Evolutionary conservation across 1,284 basidiomycete genomes (phyloP), one percentile per base, ranked within the genome.

Genomic region (Apiotrichum gamsii): DNA sequence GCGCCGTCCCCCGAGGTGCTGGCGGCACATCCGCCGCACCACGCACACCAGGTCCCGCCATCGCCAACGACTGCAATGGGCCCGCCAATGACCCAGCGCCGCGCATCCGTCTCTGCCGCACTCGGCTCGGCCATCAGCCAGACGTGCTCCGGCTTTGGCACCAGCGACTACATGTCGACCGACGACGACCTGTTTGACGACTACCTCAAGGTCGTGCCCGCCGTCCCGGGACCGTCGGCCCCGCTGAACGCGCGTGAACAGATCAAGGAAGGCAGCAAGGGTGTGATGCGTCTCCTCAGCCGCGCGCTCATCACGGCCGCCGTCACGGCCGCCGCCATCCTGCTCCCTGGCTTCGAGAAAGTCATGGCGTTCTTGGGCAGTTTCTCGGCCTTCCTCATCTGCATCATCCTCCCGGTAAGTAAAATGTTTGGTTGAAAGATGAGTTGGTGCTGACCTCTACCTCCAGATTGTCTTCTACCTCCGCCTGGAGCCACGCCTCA

Each of bases 311-410:
- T 71, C 28, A 69, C 69, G 5, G 61, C 60, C 2, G 38, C 60
- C 11, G 65, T 64, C 39, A 54, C 57, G 0, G 49, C 45, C 4
- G 61, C 62, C 1, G 66, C 69, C 13, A 56, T 73, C 18, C 41
- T 58, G 18, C 49, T 72, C 19, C 69, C 72, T 11, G 67, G 65
- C 9, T 72, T 70, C 81, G 57, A 85, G 56, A 80, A 83, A 19
- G 80, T 91, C 65, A 93, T 96, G 88, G 86, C 86, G 13, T 89
- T 93, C 67, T 75, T 94, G 30, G 90, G 91, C 4, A 83, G 84
- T 25, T 91, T 90, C 68, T 82, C 85, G 30, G 85, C 89, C 0
- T 93, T 93, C 65, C 73, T 85, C 56, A 80, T 90, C 28, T 87
- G 85, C 58, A 81, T 89, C 37, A 84, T 90, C 59, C 82, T 87